These are phyloP conservation scores for Ophiostoma sp. DNA, from an alignment of 2,329 filamentous ascomycete species.

Conservation along the genomic window DNA sequence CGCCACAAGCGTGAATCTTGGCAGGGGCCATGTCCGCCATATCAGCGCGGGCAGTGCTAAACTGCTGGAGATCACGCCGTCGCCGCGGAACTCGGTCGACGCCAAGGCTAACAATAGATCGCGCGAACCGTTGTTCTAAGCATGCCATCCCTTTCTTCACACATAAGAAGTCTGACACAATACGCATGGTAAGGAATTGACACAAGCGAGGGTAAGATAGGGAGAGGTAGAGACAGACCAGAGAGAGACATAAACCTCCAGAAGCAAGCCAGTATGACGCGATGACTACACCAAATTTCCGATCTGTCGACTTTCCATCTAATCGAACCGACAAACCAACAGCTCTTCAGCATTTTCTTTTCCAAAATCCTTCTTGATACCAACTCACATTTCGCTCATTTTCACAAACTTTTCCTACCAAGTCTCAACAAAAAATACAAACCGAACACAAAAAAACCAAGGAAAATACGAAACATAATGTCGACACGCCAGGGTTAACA, in stretches of 20 bases:
- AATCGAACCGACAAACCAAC: constrained; percentile 15
- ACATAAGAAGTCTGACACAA: neutral
- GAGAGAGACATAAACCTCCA: constrained; percentile 28
- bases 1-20: constrained; percentile 70
- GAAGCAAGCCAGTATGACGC: constrained; percentile 15
- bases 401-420: constrained; percentile 29
- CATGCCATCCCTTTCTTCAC: neutral
- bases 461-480: neutral
- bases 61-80: constrained; percentile 66
- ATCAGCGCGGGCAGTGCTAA: constrained; percentile 78
- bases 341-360: constrained; percentile 29
- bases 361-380: constrained; percentile 25
- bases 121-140: constrained; percentile 20
- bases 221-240: neutral
- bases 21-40: constrained; percentile 65
- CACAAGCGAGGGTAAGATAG: neutral
- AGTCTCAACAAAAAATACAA: neutral
- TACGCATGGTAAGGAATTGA: neutral
- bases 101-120: constrained; percentile 37
- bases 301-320: neutral
- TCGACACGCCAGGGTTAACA: neutral
- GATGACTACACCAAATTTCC: neutral
- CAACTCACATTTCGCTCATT: constrained; percentile 37
- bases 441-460: neutral
- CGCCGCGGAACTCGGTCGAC: constrained; percentile 56